These are phyloP conservation scores for Aspergillus eucalypticola DNA, from an alignment of 2,329 filamentous ascomycete species.

Conservation along the genomic window DNA sequence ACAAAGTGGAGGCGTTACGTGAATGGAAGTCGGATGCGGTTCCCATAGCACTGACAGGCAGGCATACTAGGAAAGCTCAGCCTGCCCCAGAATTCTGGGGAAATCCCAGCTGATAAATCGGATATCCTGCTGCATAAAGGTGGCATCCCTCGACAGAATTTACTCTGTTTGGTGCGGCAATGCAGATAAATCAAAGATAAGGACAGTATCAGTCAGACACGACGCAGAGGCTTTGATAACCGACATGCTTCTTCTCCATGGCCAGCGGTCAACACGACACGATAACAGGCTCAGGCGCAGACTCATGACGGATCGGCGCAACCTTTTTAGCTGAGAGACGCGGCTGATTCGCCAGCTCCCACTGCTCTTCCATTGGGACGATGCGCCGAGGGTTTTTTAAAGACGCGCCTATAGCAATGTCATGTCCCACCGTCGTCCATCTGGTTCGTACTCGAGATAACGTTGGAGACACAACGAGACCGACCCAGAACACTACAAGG, in stretches of 20 bases:
- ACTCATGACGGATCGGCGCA: not conserved
- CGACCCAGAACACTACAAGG: not conserved
- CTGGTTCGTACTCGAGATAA: not conserved
- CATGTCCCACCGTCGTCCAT: not conserved
- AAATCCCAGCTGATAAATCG: not conserved
- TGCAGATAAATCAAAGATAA: slow-evolving; percentile 18
- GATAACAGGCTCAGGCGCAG: not conserved
- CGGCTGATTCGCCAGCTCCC: not conserved
- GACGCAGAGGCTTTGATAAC: not conserved
- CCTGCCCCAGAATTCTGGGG: not conserved
- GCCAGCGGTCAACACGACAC: not conserved
- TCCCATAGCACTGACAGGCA: not conserved
- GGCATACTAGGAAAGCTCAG: not conserved
- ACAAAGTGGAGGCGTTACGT: not conserved
- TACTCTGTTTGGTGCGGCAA: slow-evolving; percentile 24
- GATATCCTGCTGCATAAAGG: slow-evolving; percentile 6
- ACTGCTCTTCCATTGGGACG: not conserved
- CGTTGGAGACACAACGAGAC: not conserved
- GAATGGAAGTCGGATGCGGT: not conserved
- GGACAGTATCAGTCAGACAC: not conserved
- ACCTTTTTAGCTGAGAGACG: not conserved
- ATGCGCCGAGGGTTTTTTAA: not conserved
- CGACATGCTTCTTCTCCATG: not conserved
- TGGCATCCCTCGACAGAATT: slow-evolving; percentile 18
- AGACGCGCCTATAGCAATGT: not conserved